Conservation (phyloP, 2,329 filamentous ascomycete species). For the Venturia effusa region DNA sequence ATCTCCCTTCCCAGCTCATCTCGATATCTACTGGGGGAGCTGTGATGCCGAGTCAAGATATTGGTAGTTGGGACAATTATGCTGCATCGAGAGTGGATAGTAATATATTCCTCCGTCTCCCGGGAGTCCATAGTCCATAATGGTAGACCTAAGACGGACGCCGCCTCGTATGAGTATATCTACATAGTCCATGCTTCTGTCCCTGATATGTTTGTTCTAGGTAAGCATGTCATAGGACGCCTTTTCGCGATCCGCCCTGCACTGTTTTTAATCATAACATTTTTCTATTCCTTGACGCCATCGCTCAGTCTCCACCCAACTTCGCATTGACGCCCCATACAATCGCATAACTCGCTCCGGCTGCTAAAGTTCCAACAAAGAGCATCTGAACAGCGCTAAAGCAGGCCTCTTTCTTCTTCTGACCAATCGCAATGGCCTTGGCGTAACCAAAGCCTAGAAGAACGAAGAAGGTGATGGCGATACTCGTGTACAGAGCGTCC, state of each 20-base stretch:
- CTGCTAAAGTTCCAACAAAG: slow-evolving; percentile 14
- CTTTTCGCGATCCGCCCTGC: background rate
- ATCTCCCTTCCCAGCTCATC: too few relatives aligned
- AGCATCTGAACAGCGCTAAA: slow-evolving; percentile 14
- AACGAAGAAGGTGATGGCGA: slow-evolving; percentile 11
- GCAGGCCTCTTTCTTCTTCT: slow-evolving; percentile 3
- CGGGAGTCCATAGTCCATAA: too few relatives aligned
- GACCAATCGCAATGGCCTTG: slow-evolving; percentile 13
- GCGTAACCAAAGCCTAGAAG: slow-evolving; percentile 12
- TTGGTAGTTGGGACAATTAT: too few relatives aligned
- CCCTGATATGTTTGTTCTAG: too few relatives aligned
- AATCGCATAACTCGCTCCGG: slow-evolving; percentile 15
- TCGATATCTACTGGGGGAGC: too few relatives aligned
- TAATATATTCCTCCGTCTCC: too few relatives aligned
- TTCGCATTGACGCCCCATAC: slow-evolving; percentile 13
- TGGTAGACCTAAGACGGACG: too few relatives aligned
- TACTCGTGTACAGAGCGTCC: slow-evolving; percentile 9
- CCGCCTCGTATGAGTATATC: too few relatives aligned
- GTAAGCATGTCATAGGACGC: too few relatives aligned
- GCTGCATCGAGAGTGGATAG: too few relatives aligned
- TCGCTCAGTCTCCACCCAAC: background rate
- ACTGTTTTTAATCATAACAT: background rate
- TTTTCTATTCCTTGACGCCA: background rate
- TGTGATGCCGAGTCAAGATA: too few relatives aligned
- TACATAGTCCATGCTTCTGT: too few relatives aligned